phyloP scores from a whole-genome alignment of 2,329 filamentous ascomycete species.

The Periconia sp. region DNA sequence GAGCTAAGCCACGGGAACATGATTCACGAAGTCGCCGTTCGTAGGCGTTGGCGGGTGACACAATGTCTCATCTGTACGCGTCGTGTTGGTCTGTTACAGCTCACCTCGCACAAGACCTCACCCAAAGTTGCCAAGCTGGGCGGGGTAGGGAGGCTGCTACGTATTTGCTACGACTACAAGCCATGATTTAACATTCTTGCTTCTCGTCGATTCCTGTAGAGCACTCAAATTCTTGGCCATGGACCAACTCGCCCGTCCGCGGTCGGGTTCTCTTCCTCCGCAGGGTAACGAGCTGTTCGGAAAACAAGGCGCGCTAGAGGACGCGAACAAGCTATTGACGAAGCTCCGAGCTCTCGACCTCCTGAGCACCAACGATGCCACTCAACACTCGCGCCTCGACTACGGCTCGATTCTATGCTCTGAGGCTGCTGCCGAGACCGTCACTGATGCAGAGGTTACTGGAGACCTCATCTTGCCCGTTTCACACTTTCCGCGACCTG shows the following conservation, averaged over 20 bases:
- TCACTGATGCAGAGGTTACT: constrained; percentile 16
- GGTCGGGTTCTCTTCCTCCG: constrained; percentile 15
- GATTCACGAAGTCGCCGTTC: not conserved
- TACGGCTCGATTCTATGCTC: constrained; percentile 1
- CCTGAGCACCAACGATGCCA: constrained; percentile 1
- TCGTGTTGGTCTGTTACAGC: not conserved
- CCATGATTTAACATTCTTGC: too few relatives aligned
- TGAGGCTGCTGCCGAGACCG: constrained; percentile 2
- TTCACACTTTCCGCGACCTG: constrained; percentile 19
- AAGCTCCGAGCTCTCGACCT: constrained; percentile 27
- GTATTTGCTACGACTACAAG: too few relatives aligned
- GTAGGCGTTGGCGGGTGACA: not conserved
- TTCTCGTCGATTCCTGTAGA: not conserved
- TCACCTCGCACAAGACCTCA: too few relatives aligned
- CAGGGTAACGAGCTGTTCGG: constrained; percentile 16
- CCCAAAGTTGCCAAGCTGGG: too few relatives aligned
- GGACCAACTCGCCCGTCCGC: not conserved
- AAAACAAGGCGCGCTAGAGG: constrained; percentile 25
- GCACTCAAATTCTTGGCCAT: not conserved
- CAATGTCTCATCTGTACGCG: not conserved
- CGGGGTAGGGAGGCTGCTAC: too few relatives aligned
- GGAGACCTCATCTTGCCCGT: constrained; percentile 25
- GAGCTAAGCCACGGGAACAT: not conserved
- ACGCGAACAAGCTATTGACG: constrained; percentile 24
- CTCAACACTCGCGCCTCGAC: constrained; percentile 7